Base-by-base conservation (phyloP, 2,329 filamentous ascomycete genomes). In the Truncatella angustata region DNA sequence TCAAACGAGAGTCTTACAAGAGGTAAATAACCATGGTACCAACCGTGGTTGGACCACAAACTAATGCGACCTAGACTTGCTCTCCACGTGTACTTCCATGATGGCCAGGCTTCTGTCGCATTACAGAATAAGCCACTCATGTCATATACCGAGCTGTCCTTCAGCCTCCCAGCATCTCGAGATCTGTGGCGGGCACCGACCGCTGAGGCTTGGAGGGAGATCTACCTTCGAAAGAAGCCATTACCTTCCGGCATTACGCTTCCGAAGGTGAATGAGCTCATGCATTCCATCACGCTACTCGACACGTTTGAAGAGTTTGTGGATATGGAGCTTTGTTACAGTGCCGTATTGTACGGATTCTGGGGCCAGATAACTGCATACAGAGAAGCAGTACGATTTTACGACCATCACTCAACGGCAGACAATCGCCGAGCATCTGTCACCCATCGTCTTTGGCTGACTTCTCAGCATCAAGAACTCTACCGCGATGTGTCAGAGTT, bases 331-430 rank as follows among this genome's bases (percentile, higher is more conserved):
- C 58, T 68, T 16, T 66, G 63, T 54, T 59, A 66, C 42, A 57
- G 56, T 24, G 58, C 60, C 7, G 23, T 66, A 1, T 56, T 68
- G 0, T 59, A 66, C 44, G 63, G 63, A n/a, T 68, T 61, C 49
- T 66, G 64, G 63, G 62, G 62, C 12, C 64, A 67, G 40, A 64
- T 68, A n/a, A 53, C 58, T 6, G 60, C 63, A 24, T 66, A 68
- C 26, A 62, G 66, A 34, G 64, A 67, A 23, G 60, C 60, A n/a
- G 56, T 63, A 39, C 63, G 58, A 30, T 65, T 68, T 26, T 65
- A 66, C 43, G 51, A 46, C 18, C 45, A 55, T 45, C 51, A 46
- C 2, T 18, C 32, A 9, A 16, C 36, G 6, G 14, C 50, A 14
- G 28, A 16, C 4, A 26, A n/a, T 16, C 37, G 26, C 5, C 49